A percentile compares a stretch with the other conserved stretches of the same genome.
These are phyloP conservation scores for Trichoderma reesei DNA, from an alignment of 495 filamentous ascomycete genomes.

Conservation along the genomic window DNA sequence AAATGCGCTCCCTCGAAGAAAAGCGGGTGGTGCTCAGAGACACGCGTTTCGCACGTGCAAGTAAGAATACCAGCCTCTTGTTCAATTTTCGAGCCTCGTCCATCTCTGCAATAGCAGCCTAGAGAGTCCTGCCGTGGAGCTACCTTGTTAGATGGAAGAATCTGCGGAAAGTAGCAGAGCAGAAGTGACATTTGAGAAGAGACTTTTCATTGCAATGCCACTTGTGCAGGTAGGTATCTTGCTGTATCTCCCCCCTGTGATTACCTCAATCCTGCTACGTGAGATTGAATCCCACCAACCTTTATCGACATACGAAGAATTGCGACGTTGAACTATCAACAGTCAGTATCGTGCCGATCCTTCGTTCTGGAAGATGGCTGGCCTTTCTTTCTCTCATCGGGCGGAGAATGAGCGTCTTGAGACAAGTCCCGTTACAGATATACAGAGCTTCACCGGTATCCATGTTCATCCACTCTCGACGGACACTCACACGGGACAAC, in stretches of 20 bases:
- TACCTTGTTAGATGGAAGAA: too few relatives aligned
- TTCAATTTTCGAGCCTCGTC: background rate
- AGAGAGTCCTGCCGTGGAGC: background rate
- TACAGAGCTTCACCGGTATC: background rate
- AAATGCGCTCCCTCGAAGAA: background rate
- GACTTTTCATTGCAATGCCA: too few relatives aligned
- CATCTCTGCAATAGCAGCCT: too few relatives aligned
- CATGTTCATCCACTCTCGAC: background rate
- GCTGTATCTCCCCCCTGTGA: too few relatives aligned
- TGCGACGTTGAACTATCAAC: background rate
- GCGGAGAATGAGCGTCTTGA: background rate
- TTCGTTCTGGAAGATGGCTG: background rate
- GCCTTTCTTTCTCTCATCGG: background rate
- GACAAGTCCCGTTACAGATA: background rate
- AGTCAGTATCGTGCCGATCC: background rate
- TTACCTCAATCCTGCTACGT: background rate
- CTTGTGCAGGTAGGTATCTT: too few relatives aligned
- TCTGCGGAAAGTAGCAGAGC: too few relatives aligned
- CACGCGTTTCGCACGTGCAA: slow-evolving; percentile 5
- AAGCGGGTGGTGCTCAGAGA: background rate
- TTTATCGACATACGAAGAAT: background rate
- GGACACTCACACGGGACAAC: background rate
- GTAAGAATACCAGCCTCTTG: background rate
- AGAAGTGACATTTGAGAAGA: too few relatives aligned
- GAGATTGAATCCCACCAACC: background rate